Percentiles rank a stretch among this genome's conserved stretches.
Evolutionary conservation across 2,329 filamentous ascomycete species (phyloP).

Genomic region (Cladobotryum mycophilum): DNA sequence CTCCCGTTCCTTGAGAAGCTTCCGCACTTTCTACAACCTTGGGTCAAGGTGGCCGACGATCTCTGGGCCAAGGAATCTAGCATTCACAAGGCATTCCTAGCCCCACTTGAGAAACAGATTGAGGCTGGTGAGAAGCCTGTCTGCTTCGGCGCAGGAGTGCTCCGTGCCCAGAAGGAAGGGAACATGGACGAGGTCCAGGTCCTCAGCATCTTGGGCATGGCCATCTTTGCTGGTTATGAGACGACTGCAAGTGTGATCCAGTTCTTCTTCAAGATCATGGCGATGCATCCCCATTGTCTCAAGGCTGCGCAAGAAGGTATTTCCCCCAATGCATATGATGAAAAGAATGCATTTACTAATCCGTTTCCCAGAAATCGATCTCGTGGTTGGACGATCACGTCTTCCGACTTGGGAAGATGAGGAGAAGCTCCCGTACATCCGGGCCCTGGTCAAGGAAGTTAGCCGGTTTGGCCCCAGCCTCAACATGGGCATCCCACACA

Average conservation of each 20-base stretch:
- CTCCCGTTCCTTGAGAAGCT: constrained; percentile 7
- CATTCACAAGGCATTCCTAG: not conserved
- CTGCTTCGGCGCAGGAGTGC: not conserved
- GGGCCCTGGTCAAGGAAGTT: constrained; percentile 24
- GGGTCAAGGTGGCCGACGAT: constrained; percentile 2
- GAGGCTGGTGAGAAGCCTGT: not conserved
- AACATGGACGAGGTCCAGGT: not conserved
- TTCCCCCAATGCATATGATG: too few relatives aligned
- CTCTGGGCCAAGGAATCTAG: not conserved
- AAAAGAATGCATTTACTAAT: not conserved
- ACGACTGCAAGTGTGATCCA: not conserved
- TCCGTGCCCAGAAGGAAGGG: not conserved
- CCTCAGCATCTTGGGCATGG: not conserved
- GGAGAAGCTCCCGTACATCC: constrained; percentile 36
- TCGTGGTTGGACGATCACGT: constrained; percentile 34
- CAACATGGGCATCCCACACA: not conserved
- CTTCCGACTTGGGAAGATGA: constrained; percentile 38
- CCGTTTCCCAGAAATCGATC: constrained; percentile 32
- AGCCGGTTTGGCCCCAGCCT: not conserved
- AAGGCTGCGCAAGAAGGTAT: constrained; percentile 22
- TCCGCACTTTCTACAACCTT: constrained; percentile 2
- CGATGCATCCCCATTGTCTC: constrained; percentile 2
- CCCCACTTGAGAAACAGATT: not conserved
- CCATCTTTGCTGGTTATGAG: not conserved
- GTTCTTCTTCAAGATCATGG: constrained; percentile 3